These are phyloP conservation scores for Anaeromyces robustus DNA, from an alignment of 192 early-diverging fungal species.

Conservation along the genomic window DNA sequence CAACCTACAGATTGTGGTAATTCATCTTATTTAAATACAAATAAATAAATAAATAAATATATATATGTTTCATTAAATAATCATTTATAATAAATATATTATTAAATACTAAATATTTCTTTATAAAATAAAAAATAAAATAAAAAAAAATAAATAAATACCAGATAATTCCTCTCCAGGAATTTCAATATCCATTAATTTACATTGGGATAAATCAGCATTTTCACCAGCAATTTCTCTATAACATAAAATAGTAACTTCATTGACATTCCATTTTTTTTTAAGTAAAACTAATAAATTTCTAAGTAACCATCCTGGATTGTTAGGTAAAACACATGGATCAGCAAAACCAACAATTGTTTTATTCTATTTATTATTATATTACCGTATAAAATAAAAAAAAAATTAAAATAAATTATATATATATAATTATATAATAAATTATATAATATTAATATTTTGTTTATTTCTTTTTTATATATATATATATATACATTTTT, in stretches of 20 bases:
- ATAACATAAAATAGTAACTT: conserved; percentile 44
- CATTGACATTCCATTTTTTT: conserved; percentile 23
- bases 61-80: too few relatives aligned
- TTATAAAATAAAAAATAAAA: background rate
- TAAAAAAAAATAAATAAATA: conserved; percentile 1
- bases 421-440: too few relatives aligned
- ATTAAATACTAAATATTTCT: too few relatives aligned
- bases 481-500: conserved; percentile 2
- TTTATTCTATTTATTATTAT: background rate
- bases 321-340: conserved; percentile 52
- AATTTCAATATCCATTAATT: conserved; percentile 26
- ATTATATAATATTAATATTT: conserved; percentile 5
- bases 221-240: conserved; percentile 30
- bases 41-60: too few relatives aligned
- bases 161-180: conserved; percentile 13
- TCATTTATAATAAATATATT: too few relatives aligned
- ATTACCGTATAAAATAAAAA: background rate
- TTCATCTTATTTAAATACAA: conserved; percentile 8
- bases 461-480: too few relatives aligned
- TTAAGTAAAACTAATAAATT: conserved; percentile 61
- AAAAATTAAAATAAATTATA: background rate
- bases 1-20: conserved; percentile 53
- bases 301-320: conserved; percentile 88
- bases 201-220: conserved; percentile 20
- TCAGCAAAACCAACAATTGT: conserved; percentile 64